phyloP scores from a whole-genome alignment of 1,284 basidiomycete species.

The Apiotrichum porosum region DNA sequence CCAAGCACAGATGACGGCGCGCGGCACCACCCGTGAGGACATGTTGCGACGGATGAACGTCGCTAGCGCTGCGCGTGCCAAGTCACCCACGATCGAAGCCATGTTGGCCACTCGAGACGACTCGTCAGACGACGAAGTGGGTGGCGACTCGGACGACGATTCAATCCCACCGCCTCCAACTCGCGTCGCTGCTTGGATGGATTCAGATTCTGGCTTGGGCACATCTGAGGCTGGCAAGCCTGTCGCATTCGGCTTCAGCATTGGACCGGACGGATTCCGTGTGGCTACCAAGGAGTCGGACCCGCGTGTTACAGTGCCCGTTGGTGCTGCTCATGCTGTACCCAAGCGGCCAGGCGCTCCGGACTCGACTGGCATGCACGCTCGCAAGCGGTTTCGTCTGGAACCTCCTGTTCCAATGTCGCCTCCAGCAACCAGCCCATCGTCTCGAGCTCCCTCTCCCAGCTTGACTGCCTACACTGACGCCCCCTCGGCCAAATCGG shows the following conservation, averaged over 20 bases:
- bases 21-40: conserved; percentile 2
- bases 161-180: background rate
- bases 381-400: background rate
- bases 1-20: background rate
- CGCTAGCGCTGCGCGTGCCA: background rate
- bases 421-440: conserved; percentile 3
- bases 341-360: no score
- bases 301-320: background rate
- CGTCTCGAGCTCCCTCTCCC: background rate
- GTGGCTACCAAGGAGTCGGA: conserved; percentile 2
- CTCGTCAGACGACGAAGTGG: conserved; percentile 27
- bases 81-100: conserved; percentile 18
- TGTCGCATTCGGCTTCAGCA: conserved; percentile 27
- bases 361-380: no score
- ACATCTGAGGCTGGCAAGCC: background rate
- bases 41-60: conserved; percentile 8
- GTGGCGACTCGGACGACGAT: conserved; percentile 13
- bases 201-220: no score
- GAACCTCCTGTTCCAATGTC: conserved; percentile 1
- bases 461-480: background rate
- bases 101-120: conserved; percentile 20
- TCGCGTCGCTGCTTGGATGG: background rate
- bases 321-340: background rate
- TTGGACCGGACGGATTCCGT: conserved; percentile 25
- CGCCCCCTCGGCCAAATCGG: background rate